These are phyloP conservation scores for Pestalotiopsis fici DNA, from an alignment of 2,329 filamentous ascomycete species.

Conservation along the genomic window DNA sequence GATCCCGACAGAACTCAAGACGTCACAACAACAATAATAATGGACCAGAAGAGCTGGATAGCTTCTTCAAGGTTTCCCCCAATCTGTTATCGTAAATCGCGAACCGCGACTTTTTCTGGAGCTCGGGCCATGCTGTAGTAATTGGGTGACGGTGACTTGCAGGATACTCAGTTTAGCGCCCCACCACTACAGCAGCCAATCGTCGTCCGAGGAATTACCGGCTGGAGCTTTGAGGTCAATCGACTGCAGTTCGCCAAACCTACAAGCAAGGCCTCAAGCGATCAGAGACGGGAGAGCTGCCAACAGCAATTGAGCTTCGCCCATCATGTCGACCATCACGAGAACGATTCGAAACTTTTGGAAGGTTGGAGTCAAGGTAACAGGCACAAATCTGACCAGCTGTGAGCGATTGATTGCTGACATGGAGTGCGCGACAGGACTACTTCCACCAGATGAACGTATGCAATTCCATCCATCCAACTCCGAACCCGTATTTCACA, in stretches of 20 bases:
- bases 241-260: neutral
- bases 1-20: neutral
- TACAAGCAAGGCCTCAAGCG: neutral
- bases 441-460: conserved; percentile 92
- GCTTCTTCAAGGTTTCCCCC: neutral
- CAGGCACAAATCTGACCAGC: conserved; percentile 14
- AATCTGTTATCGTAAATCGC: neutral
- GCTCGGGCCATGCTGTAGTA: conserved; percentile 4
- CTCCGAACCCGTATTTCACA: conserved; percentile 13
- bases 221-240: conserved; percentile 1
- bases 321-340: conserved; percentile 83
- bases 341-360: conserved; percentile 87
- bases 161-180: neutral
- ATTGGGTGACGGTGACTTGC: neutral
- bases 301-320: conserved; percentile 32
- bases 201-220: neutral
- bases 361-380: conserved; percentile 84
- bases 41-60: neutral
- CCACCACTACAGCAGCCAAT: neutral
- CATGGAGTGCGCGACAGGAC: conserved; percentile 57
- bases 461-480: conserved; percentile 44
- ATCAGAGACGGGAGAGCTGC: neutral
- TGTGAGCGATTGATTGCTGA: conserved; percentile 32
- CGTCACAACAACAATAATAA: neutral
- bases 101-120: neutral